Evolutionary conservation across 2,329 filamentous ascomycete genomes (phyloP), one percentile per base, ranked within the genome.

Genomic region (Parascedosporium putredinis): DNA sequence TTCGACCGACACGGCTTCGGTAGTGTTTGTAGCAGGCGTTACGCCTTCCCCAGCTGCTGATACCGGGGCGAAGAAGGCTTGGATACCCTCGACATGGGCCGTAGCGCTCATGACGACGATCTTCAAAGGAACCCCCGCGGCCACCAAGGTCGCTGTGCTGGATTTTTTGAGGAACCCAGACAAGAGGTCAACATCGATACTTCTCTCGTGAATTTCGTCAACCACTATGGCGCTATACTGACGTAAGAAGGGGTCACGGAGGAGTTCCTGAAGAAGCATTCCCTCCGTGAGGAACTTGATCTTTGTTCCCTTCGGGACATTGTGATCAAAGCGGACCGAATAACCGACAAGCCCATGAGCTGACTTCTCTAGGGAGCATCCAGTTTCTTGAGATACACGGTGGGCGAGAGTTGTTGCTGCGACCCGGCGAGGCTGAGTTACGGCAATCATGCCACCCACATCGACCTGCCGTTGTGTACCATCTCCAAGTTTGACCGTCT

Each of bases 61-160:
- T 12, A 42, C n/a, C 3, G n/a, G 22, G 16, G 70, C 67, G 68
- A 97, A 96, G 63, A 95, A 97, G 0, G 71, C 70, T 40, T 79
- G 74, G 27, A 97, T 80, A 50, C 77, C 80, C 53, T 91, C 83
- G 51, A 95, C 82, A 63, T 97, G 88, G 33, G 89, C 88, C 5
- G 93, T 98, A 46, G 93, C 93, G 74, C 90, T 96, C 93, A 98
- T 98, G 61, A 97, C 79, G 29, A 95, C 79, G 3, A 97, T 81
- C 64, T 95, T 97, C 50, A 98, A 69, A 1, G 86, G 83, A 25
- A 84, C 70, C 86, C 6, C 83, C 81, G 4, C 85, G 79, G 5
- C 81, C 81, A 42, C 77, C 72, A 33, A 78, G 76, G 50, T 81
- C 73, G 2, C 76, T 72, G 1, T 73, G 70, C 1, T 93, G 69